phyloP scores from a whole-genome alignment of 2,329 filamentous ascomycete genomes.

The Helotiales sp. region DNA sequence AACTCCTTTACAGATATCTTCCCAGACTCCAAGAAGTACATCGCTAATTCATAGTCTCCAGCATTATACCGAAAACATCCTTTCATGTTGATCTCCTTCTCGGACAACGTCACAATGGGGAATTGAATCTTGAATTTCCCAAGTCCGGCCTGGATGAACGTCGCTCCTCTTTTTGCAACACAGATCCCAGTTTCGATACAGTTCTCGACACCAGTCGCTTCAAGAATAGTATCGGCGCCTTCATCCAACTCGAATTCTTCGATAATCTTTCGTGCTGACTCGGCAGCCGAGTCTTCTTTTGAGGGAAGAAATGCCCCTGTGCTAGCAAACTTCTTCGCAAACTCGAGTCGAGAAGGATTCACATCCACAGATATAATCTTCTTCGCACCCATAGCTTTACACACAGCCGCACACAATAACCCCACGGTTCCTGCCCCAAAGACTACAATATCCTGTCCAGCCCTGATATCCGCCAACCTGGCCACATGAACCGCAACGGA shows the following conservation, averaged over 20 bases:
- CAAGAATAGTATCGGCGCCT: constrained; percentile 51
- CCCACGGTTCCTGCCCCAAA: constrained; percentile 53
- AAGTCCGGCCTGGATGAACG: constrained; percentile 49
- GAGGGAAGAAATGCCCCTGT: constrained; percentile 3
- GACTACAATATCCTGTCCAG: constrained; percentile 45
- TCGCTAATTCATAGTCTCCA: constrained; percentile 49
- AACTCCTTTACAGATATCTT: constrained; percentile 33
- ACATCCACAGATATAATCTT: constrained; percentile 50
- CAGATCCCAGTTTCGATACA: constrained; percentile 50
- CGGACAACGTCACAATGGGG: constrained; percentile 50
- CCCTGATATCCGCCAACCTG: constrained; percentile 41
- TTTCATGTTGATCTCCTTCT: constrained; percentile 47
- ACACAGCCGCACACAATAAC: constrained; percentile 45
- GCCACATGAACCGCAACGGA: constrained; percentile 51
- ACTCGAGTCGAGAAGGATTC: constrained; percentile 40
- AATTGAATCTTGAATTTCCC: constrained; percentile 41
- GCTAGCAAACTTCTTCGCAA: constrained; percentile 41
- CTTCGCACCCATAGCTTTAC: constrained; percentile 45
- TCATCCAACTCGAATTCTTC: constrained; percentile 41
- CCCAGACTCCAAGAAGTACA: constrained; percentile 42
- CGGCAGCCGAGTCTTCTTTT: constrained; percentile 39
- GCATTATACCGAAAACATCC: constrained; percentile 52
- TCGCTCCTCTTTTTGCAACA: constrained; percentile 46
- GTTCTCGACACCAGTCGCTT: constrained; percentile 46
- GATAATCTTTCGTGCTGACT: constrained; percentile 42